A percentile compares a stretch with the other conserved stretches of the same genome.
Evolutionary conservation across 2,329 filamentous ascomycete species (phyloP).

Genomic region (Calonectria honghensis): DNA sequence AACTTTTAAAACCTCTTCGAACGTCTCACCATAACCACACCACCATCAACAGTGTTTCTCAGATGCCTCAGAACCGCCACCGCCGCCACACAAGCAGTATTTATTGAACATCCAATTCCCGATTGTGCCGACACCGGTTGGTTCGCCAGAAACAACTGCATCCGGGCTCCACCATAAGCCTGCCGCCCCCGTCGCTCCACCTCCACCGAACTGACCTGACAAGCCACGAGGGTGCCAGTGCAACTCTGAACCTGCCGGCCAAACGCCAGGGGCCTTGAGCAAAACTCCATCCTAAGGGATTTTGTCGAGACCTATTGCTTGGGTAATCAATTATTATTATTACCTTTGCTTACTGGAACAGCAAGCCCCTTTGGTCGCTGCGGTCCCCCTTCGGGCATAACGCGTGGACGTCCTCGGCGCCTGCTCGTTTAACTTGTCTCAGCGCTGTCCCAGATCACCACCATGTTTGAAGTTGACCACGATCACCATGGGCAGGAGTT

Average conservation of each 20-base stretch:
- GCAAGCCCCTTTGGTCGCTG: not conserved
- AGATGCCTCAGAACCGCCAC: slow-evolving; percentile 7
- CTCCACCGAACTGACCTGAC: slow-evolving; percentile 42
- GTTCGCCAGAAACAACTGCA: slow-evolving; percentile 14
- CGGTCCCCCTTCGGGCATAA: not conserved
- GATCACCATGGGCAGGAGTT: slow-evolving; percentile 54
- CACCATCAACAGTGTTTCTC: not conserved
- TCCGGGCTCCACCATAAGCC: slow-evolving; percentile 7
- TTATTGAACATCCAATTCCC: slow-evolving; percentile 33
- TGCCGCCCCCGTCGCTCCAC: slow-evolving; percentile 31
- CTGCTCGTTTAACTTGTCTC: slow-evolving; percentile 36
- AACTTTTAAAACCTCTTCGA: not conserved
- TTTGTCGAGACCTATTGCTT: slow-evolving; percentile 20
- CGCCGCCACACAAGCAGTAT: slow-evolving; percentile 18
- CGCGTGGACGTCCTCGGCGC: slow-evolving; percentile 15
- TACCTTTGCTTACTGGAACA: not conserved
- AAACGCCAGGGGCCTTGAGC: slow-evolving; percentile 33
- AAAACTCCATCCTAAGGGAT: slow-evolving; percentile 18
- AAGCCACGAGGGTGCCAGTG: slow-evolving; percentile 29
- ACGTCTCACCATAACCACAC: slow-evolving; percentile 3
- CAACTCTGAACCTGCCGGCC: slow-evolving; percentile 32
- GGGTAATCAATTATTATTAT: slow-evolving; percentile 4
- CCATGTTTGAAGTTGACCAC: slow-evolving; percentile 55
- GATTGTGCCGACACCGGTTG: slow-evolving; percentile 25
- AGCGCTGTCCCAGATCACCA: slow-evolving; percentile 31